These are phyloP conservation scores for Parachlorella kessleri DNA, from an alignment of 139 green algal genomes.

Conservation along the genomic window DNA sequence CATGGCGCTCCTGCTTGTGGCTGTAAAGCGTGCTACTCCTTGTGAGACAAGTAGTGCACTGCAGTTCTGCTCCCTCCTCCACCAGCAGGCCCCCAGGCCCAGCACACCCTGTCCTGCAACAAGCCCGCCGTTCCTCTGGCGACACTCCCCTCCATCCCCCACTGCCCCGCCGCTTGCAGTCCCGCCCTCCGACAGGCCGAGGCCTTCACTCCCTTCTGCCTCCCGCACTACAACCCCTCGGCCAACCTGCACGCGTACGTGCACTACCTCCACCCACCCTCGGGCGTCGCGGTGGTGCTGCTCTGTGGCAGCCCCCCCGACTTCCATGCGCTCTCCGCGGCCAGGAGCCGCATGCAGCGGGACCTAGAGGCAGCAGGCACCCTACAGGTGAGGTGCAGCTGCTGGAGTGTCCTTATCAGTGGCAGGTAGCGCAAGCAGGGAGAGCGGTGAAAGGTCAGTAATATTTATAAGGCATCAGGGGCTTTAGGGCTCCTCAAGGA, in stretches of 20 bases:
- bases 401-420: no score
- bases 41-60: no score
- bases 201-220: constrained; percentile 80
- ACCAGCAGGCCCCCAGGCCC: no score
- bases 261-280: constrained; percentile 50
- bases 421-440: background rate
- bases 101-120: no score
- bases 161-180: no score
- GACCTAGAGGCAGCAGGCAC: constrained; percentile 16
- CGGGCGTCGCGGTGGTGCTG: constrained; percentile 25
- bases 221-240: constrained; percentile 77
- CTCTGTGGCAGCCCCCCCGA: constrained; percentile 22
- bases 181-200: constrained; percentile 57
- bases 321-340: constrained; percentile 1
- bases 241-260: constrained; percentile 88
- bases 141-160: no score
- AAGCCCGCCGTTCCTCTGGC: no score
- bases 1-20: no score
- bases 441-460: background rate
- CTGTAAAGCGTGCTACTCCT: no score
- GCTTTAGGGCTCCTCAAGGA: no score
- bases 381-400: constrained; percentile 1
- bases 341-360: constrained; percentile 12
- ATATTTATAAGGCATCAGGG: background rate
- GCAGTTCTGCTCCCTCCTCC: no score